Conservation (phyloP, 345 rosid species). For the Ceriops tagal region DNA sequence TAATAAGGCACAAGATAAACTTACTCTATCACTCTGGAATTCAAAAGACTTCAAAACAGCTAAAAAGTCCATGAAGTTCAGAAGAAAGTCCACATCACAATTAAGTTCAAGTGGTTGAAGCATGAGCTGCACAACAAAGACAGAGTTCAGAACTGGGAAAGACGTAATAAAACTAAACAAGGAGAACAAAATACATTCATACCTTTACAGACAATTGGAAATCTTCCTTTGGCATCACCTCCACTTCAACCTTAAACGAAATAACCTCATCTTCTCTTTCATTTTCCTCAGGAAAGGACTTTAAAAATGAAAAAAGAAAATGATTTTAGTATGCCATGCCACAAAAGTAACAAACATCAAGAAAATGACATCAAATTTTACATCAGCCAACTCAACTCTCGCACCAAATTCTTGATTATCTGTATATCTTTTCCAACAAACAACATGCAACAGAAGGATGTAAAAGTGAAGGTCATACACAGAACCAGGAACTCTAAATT, state of each 20-base stretch:
- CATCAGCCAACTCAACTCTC: conserved; percentile 4
- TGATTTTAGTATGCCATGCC: neutral
- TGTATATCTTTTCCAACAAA: neutral
- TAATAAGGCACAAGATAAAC: conserved; percentile 17
- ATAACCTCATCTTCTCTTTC: conserved; percentile 36
- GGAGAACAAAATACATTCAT: conserved; percentile 27
- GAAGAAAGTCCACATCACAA: conserved; percentile 47
- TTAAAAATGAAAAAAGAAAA: conserved; percentile 17
- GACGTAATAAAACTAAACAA: conserved; percentile 2
- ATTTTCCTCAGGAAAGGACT: conserved; percentile 37
- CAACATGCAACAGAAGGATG: neutral
- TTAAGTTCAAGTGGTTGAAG: conserved; percentile 63
- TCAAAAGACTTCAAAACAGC: conserved; percentile 44
- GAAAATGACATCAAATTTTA: neutral
- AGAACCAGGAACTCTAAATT: too few relatives aligned
- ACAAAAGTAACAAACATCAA: neutral
- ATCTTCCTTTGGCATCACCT: conserved; percentile 47
- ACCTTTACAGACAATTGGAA: conserved; percentile 61
- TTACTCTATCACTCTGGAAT: conserved; percentile 77
- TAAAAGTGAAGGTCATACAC: neutral
- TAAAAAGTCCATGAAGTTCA: conserved; percentile 43
- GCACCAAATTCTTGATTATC: neutral
- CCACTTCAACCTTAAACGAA: conserved; percentile 51
- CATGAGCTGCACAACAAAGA: conserved; percentile 43
- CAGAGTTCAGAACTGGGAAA: neutral